A percentile compares a stretch with the other conserved stretches of the same genome.
Evolutionary conservation across 1,284 basidiomycete genomes (phyloP).

Genomic region (Malassezia equina): DNA sequence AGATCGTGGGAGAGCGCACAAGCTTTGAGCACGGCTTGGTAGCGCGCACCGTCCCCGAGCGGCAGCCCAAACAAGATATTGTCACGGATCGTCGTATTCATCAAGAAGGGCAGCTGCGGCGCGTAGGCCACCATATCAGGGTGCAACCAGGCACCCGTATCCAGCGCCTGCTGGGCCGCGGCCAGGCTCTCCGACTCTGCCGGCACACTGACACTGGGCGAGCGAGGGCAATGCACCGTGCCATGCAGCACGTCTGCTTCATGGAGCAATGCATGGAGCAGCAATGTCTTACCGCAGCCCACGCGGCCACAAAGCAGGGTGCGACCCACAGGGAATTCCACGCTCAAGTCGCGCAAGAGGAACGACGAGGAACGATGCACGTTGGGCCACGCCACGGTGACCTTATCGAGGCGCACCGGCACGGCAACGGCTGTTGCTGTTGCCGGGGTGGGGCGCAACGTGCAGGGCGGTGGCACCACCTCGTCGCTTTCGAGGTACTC

Average conservation of each 20-base stretch:
- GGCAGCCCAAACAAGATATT: conserved; percentile 35
- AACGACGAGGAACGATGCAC: conserved; percentile 17
- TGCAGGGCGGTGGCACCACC: conserved; percentile 55
- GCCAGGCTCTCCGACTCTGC: neutral
- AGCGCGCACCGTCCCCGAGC: conserved; percentile 24
- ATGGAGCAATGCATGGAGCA: conserved; percentile 35
- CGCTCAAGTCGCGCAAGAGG: conserved; percentile 21
- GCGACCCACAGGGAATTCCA: conserved; percentile 20
- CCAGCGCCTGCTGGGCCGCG: conserved; percentile 1
- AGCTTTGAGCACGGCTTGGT: conserved; percentile 24
- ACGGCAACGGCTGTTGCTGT: no score
- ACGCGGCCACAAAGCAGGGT: conserved; percentile 37
- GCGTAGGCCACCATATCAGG: conserved; percentile 28
- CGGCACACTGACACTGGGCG: conserved; percentile 7
- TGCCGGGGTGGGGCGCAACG: neutral
- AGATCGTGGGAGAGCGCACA: conserved; percentile 33
- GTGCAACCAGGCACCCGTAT: conserved; percentile 10
- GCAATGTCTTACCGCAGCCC: conserved; percentile 39
- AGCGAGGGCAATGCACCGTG: conserved; percentile 15
- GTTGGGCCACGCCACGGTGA: neutral
- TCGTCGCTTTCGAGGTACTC: conserved; percentile 74
- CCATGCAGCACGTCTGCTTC: conserved; percentile 31
- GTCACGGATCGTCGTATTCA: conserved; percentile 26
- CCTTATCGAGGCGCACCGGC: conserved; percentile 12
- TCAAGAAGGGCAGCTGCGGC: conserved; percentile 33